A percentile compares a stretch with the other conserved stretches of the same genome.
Conservation (phyloP, 2,329 filamentous ascomycete species). For the Cadophora malorum region DNA sequence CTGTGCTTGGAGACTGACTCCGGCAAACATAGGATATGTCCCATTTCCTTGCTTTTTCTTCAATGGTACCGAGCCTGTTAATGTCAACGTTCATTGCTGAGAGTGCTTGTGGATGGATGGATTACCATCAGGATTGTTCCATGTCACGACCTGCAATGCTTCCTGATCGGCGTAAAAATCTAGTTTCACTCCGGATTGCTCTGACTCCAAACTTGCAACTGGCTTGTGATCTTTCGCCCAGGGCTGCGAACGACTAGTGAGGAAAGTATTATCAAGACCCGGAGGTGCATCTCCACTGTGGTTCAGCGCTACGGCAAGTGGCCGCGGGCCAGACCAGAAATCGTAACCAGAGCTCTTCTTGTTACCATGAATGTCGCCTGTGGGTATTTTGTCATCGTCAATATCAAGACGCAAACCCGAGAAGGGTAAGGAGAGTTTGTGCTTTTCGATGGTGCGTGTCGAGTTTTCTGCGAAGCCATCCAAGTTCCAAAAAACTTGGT, state of each 20-base stretch:
- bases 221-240: constrained; percentile 7
- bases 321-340: constrained; percentile 80
- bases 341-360: constrained; percentile 71
- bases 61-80: background rate
- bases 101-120: background rate
- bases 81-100: background rate
- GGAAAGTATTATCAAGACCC: constrained; percentile 23
- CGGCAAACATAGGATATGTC: background rate
- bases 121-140: background rate
- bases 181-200: background rate
- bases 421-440: constrained; percentile 74
- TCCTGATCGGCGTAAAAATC: constrained; percentile 1
- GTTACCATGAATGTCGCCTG: constrained; percentile 72
- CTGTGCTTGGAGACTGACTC: background rate
- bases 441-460: constrained; percentile 67
- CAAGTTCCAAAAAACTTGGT: constrained; percentile 76
- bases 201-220: background rate
- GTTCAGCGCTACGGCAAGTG: constrained; percentile 60
- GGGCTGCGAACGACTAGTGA: constrained; percentile 6
- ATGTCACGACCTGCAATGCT: constrained; percentile 1
- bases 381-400: constrained; percentile 75
- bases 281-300: background rate
- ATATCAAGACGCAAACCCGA: constrained; percentile 69
- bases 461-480: constrained; percentile 71
- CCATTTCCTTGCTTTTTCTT: constrained; percentile 6